Evolutionary conservation across 2,329 filamentous ascomycete species (phyloP).

Genomic region (Tolypocladium sp.): DNA sequence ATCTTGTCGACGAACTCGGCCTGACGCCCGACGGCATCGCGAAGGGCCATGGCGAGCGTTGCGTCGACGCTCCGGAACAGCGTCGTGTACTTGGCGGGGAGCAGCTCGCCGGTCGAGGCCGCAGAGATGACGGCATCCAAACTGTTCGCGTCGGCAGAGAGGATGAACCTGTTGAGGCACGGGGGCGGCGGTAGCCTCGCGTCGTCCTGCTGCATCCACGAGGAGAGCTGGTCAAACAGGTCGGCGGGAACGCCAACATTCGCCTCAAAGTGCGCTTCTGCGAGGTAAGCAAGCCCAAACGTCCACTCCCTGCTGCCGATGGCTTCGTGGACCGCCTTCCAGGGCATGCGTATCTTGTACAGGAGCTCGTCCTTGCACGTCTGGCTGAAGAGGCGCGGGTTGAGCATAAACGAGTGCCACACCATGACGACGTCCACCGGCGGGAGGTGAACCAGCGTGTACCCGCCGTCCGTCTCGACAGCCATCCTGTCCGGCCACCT

Average conservation of each 20-base stretch:
- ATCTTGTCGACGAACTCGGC: constrained; percentile 30
- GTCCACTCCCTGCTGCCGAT: constrained; percentile 10
- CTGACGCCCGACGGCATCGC: constrained; percentile 26
- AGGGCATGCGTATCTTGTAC: constrained; percentile 10
- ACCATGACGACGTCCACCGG: constrained; percentile 24
- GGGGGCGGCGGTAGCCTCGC: too few relatives aligned
- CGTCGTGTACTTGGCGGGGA: background rate
- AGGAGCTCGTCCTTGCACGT: constrained; percentile 6
- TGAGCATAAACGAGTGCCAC: constrained; percentile 26
- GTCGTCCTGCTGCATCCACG: background rate
- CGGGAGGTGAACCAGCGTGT: constrained; percentile 7
- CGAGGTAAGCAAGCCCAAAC: background rate
- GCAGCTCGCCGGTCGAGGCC: background rate
- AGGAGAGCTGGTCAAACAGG: constrained; percentile 4
- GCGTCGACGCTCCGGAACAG: constrained; percentile 1
- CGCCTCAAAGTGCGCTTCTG: background rate
- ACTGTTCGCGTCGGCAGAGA: background rate
- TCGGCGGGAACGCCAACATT: background rate
- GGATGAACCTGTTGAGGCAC: background rate
- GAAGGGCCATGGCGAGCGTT: constrained; percentile 8
- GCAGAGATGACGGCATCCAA: background rate
- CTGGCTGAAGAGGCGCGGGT: constrained; percentile 14
- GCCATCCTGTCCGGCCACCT: background rate
- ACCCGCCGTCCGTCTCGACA: background rate
- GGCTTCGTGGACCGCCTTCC: constrained; percentile 7